Percentiles rank a stretch among this genome's conserved stretches.
phyloP scores from a whole-genome alignment of 2,329 filamentous ascomycete species.

The Cladosporium velox region DNA sequence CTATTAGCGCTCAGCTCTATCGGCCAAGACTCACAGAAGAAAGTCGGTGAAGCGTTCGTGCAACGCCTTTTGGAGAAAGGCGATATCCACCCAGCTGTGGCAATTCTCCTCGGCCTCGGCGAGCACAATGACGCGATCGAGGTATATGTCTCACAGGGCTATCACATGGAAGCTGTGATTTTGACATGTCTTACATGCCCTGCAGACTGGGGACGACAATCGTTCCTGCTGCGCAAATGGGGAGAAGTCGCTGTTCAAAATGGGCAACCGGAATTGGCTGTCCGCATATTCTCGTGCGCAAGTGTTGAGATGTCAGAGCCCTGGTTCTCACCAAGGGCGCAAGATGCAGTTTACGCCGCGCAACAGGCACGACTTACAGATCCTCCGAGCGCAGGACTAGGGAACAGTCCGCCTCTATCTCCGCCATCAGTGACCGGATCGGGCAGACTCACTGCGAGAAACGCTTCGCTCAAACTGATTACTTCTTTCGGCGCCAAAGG shows the following conservation, averaged over 20 bases:
- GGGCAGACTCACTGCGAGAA: slow-evolving; percentile 67
- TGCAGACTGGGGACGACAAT: slow-evolving; percentile 86
- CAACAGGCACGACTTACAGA: slow-evolving; percentile 53
- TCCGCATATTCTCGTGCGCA: slow-evolving; percentile 90
- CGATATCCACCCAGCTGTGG: slow-evolving; percentile 88
- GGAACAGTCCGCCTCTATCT: slow-evolving; percentile 69
- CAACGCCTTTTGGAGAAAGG: slow-evolving; percentile 86
- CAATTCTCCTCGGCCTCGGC: slow-evolving; percentile 88
- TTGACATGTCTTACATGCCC: slow-evolving; percentile 77
- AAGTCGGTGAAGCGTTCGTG: slow-evolving; percentile 86
- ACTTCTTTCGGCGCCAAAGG: slow-evolving; percentile 75
- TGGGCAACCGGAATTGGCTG: slow-evolving; percentile 84
- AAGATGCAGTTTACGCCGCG: slow-evolving; percentile 59
- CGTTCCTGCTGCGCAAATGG: slow-evolving; percentile 88
- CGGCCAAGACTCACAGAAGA: slow-evolving; percentile 74
- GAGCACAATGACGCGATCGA: slow-evolving; percentile 95
- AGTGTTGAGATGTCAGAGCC: slow-evolving; percentile 81
- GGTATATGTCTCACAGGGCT: slow-evolving; percentile 88
- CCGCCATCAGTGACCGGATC: slow-evolving; percentile 61
- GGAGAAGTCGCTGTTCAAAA: slow-evolving; percentile 87
- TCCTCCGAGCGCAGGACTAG: slow-evolving; percentile 52
- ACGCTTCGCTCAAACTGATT: slow-evolving; percentile 84
- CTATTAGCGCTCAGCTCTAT: slow-evolving; percentile 87
- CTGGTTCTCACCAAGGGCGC: slow-evolving; percentile 82
- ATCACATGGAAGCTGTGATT: slow-evolving; percentile 89